These are phyloP conservation scores for Rhipidocladum racemiflorum DNA, from an alignment of 176 grass and related monocot species.

Conservation along the genomic window DNA sequence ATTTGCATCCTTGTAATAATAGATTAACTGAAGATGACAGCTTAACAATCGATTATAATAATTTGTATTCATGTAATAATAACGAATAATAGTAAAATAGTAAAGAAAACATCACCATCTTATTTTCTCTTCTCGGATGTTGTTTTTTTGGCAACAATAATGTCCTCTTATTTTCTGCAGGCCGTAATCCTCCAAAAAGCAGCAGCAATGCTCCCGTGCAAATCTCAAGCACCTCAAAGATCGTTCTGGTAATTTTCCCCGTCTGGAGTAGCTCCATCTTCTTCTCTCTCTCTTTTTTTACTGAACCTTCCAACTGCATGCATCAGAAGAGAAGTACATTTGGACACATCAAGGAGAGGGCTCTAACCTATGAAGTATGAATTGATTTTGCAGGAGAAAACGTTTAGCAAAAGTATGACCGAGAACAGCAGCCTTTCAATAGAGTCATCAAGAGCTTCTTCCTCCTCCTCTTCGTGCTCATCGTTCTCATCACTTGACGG, in stretches of 20 bases:
- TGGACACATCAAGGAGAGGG: not conserved
- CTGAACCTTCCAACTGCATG: too few relatives aligned
- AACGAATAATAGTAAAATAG: not conserved
- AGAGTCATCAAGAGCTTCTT: constrained; percentile 90
- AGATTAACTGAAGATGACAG: constrained; percentile 3
- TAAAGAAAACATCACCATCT: not conserved
- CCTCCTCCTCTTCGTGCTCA: constrained; percentile 77
- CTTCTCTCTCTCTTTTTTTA: too few relatives aligned
- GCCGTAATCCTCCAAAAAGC: constrained; percentile 34
- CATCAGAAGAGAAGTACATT: not conserved
- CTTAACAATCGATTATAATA: constrained; percentile 14
- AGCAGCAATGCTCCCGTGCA: constrained; percentile 40
- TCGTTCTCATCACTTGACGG: constrained; percentile 80
- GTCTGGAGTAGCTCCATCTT: constrained; percentile 1
- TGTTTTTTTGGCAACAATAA: constrained; percentile 12
- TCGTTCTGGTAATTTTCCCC: constrained; percentile 59
- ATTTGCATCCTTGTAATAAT: not conserved
- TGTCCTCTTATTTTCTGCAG: constrained; percentile 32
- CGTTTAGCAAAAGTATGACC: constrained; percentile 72
- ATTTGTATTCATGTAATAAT: not conserved
- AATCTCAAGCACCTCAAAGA: constrained; percentile 50
- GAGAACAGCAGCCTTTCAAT: constrained; percentile 80
- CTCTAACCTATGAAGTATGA: constrained; percentile 1
- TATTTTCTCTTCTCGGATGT: not conserved
- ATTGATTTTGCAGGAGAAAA: constrained; percentile 70